Evolutionary conservation across 495 filamentous ascomycete genomes (phyloP).

Genomic region (Hypoxylon lienhwacheense): DNA sequence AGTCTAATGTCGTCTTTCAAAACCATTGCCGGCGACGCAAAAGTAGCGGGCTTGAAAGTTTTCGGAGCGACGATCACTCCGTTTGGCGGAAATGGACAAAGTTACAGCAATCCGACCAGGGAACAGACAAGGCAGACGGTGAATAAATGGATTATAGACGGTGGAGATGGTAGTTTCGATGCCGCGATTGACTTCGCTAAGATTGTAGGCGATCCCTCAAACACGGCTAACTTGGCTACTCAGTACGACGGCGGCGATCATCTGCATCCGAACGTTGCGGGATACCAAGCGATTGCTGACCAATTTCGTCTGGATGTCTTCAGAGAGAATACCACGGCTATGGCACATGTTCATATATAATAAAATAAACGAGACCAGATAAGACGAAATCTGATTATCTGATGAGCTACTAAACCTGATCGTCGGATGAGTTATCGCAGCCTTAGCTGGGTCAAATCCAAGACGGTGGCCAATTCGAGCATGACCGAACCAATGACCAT

Average conservation of each 20-base stretch:
- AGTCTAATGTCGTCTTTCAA: conserved; percentile 58
- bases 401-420: background rate
- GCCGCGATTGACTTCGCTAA: conserved; percentile 65
- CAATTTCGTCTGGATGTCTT: conserved; percentile 63
- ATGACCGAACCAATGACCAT: too few species aligned
- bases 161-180: conserved; percentile 57
- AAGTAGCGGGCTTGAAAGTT: conserved; percentile 56
- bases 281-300: conserved; percentile 64
- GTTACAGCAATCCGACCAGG: conserved; percentile 58
- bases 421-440: too few species aligned
- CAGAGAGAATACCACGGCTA: conserved; percentile 27
- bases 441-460: too few species aligned
- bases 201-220: conserved; percentile 55
- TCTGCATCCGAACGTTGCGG: conserved; percentile 69
- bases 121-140: conserved; percentile 61
- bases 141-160: conserved; percentile 64
- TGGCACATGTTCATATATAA: background rate
- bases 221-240: conserved; percentile 47
- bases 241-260: conserved; percentile 69
- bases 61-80: conserved; percentile 72
- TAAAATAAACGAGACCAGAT: background rate
- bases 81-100: conserved; percentile 54
- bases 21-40: conserved; percentile 60
- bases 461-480: too few species aligned
- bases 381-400: background rate